Evolutionary conservation across 2,329 filamentous ascomycete genomes (phyloP).

Genomic region (Alternaria gaisen): DNA sequence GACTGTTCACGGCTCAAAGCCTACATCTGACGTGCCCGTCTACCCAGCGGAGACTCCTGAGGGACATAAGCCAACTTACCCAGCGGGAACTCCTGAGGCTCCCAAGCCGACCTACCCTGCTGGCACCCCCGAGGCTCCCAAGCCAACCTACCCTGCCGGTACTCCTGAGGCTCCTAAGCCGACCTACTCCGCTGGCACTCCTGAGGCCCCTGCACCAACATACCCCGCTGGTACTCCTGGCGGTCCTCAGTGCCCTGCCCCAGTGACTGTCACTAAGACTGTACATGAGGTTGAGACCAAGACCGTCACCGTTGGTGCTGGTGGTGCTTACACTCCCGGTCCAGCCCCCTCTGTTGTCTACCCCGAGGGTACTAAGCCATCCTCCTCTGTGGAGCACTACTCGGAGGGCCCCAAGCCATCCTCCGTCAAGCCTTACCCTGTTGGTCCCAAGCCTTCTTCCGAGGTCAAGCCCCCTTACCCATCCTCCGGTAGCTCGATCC

Average conservation of each 20-base stretch:
- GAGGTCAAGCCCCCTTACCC: constrained; percentile 3
- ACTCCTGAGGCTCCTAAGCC: constrained; percentile 10
- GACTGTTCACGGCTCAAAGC: constrained; percentile 34
- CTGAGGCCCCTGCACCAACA: constrained; percentile 2
- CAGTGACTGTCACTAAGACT: constrained; percentile 38
- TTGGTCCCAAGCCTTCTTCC: background rate
- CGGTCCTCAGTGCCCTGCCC: constrained; percentile 35
- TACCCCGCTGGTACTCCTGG: constrained; percentile 19
- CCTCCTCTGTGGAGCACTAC: constrained; percentile 12
- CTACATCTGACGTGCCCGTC: constrained; percentile 16
- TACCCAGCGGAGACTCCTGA: constrained; percentile 6
- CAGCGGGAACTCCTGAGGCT: background rate
- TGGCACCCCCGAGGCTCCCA: background rate
- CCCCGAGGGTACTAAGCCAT: constrained; percentile 1
- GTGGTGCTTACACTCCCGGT: constrained; percentile 8
- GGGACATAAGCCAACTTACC: background rate
- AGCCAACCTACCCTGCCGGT: constrained; percentile 13
- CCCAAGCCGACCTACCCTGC: background rate
- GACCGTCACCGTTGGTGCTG: constrained; percentile 30
- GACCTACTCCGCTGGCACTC: background rate
- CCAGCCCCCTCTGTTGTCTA: constrained; percentile 12
- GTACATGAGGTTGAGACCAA: constrained; percentile 34
- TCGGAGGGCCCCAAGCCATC: constrained; percentile 18
- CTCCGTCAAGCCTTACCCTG: constrained; percentile 1
- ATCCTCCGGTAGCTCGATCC: constrained; percentile 14